phyloP scores from a whole-genome alignment of 169 alveolate species.

The Miamiensis avidus region DNA sequence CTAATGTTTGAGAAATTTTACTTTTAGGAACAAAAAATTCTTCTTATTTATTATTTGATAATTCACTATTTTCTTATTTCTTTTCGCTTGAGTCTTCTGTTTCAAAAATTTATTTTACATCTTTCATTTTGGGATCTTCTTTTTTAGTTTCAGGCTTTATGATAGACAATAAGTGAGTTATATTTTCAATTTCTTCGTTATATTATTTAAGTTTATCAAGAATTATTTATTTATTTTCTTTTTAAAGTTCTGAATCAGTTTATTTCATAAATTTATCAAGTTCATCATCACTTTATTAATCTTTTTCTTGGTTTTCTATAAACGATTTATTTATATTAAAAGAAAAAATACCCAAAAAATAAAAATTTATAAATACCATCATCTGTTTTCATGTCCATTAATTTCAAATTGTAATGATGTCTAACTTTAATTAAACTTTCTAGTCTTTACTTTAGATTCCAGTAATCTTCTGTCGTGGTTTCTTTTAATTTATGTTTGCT shows the following conservation, averaged over 20 bases:
- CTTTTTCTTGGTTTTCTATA: not conserved
- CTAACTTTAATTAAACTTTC: constrained; percentile 13
- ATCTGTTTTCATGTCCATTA: not conserved
- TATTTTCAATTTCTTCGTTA: not conserved
- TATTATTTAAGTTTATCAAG: too few species aligned
- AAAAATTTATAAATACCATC: not conserved
- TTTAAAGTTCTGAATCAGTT: not conserved
- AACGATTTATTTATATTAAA: not conserved
- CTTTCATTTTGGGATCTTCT: not conserved
- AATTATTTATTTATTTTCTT: not conserved
- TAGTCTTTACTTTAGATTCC: constrained; percentile 14
- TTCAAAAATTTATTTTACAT: not conserved
- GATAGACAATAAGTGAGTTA: not conserved
- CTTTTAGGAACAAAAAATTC: not conserved
- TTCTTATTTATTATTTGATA: not conserved
- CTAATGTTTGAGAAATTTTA: not conserved
- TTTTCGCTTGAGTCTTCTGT: not conserved
- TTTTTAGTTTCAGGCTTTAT: not conserved
- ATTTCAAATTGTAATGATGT: not conserved
- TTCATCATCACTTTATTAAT: not conserved
- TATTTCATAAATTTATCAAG: not conserved
- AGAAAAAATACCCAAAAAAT: not conserved
- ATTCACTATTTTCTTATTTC: not conserved
- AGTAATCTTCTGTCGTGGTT: constrained; percentile 17
- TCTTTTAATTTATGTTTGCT: not conserved